Evolutionary conservation across 352 stramenopile species (phyloP), one percentile per base, ranked within the genome.

Genomic region (Pythium dissimile): DNA sequence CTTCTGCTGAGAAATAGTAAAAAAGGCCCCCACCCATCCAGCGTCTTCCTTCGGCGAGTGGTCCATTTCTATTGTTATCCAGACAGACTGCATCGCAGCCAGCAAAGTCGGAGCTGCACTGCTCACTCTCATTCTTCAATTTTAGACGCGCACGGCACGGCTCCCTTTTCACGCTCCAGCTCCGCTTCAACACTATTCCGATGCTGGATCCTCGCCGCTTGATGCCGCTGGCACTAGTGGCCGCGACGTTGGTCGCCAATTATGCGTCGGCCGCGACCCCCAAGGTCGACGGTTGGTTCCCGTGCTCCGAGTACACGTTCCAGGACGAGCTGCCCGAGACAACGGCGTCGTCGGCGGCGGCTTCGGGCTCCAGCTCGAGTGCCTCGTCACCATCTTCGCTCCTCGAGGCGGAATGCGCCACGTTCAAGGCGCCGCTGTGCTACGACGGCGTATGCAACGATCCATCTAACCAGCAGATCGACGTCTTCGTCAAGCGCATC

Each of bases 401-500:
- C 55, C 52, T 23, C 13, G 38, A 37, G 48, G 69, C 21, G 45
- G 67, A 86, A 47, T 84, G 74, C 54, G 63, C 71, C 20, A 71
- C 62, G 41, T 63, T 79, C 41, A 48, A 69, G 8, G 54, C 50
- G 24, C 71, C 74, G 34, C 35, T 84, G 20, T 84, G 74, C 49
- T 65, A 84, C 61, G 56, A 65, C 5, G 62, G 45, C 37, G 51
- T 80, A n/a, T 84, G 77, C 54, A n/a, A 49, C 24, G 31, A 52
- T 31, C 11, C 52, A 13, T 74, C 55, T 28, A 61, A 56, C 7
- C 51, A 54, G 23, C 66, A 62, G 23, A 65, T 84, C 42, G 57
- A 77, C 10, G 54, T 86, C 23, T 76, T 84, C 34, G 48, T 83
- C 39, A 82, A 82, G 58, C 72, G 72, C 21, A 73, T 71, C 51